phyloP scores from a whole-genome alignment of 106 monocot species.

The Acorus gramineus region DNA sequence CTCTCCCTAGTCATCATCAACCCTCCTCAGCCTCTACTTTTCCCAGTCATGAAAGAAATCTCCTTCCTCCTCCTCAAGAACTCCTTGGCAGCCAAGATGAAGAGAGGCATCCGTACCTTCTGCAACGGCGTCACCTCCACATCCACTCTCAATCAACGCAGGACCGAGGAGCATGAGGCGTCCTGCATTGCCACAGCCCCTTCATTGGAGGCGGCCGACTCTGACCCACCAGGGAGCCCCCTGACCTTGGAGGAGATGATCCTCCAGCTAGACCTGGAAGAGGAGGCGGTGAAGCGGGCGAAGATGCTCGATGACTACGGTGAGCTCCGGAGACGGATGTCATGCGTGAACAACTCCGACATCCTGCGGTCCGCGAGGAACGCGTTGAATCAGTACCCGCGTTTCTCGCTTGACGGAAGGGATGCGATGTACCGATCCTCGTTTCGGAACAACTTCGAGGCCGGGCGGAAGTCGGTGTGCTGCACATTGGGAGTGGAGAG shows the following conservation, averaged over 20 bases:
- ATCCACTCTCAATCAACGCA: slow-evolving; percentile 39
- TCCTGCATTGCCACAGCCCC: background rate
- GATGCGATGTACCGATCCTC: slow-evolving; percentile 72
- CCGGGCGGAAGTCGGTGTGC: slow-evolving; percentile 20
- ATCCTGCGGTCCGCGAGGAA: slow-evolving; percentile 63
- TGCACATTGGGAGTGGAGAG: background rate
- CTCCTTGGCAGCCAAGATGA: slow-evolving; percentile 59
- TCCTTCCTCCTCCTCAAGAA: slow-evolving; percentile 66
- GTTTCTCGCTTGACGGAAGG: slow-evolving; percentile 79
- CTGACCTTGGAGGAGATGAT: slow-evolving; percentile 90
- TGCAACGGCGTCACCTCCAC: slow-evolving; percentile 54
- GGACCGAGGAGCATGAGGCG: background rate
- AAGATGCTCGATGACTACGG: slow-evolving; percentile 14
- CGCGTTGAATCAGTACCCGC: slow-evolving; percentile 66
- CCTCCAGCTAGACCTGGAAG: slow-evolving; percentile 65
- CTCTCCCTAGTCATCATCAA: background rate
- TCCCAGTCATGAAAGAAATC: slow-evolving; percentile 47
- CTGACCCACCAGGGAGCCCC: slow-evolving; percentile 7
- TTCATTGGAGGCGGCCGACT: background rate
- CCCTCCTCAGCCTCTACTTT: background rate
- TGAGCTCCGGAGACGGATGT: slow-evolving; percentile 43
- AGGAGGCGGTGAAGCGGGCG: slow-evolving; percentile 44
- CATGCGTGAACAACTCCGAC: slow-evolving; percentile 68
- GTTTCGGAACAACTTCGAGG: slow-evolving; percentile 23
- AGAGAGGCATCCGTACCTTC: slow-evolving; percentile 62